Base-by-base conservation (phyloP, 441 rosid species). In the Biscutella laevigata region DNA sequence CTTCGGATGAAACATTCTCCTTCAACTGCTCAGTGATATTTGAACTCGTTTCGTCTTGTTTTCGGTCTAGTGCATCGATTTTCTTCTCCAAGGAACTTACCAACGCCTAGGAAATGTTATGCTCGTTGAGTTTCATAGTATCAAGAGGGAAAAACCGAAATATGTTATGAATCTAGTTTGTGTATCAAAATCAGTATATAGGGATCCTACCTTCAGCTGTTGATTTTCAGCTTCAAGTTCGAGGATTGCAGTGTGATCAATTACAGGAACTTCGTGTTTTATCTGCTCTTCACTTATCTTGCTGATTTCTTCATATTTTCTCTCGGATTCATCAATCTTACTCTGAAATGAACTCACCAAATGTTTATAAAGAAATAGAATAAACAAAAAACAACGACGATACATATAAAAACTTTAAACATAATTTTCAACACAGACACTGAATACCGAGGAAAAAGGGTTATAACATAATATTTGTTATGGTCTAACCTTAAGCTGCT, bases 181-280 rank as follows among this genome's bases (percentile, higher is more conserved):
- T 32, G 49, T 30, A 20, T 53, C 19, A 44, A 35, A 44, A 44
- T 14, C n/a, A 21, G 52, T 37, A 53, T 53, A 20, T 27, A 27
- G 30, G 29, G 53, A 53, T 45, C 65, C 48, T 49, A 84, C 97
- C 90, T 84, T 82, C 57, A 92, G 87, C 57, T 70, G 71, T 71
- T 92, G 84, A 77, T 82, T 92, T 76, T 88, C 95, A 47, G 79
- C 72, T 29, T 79, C 74, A 60, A 86, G 86, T 62, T 81, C 81
- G 50, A 69, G 62, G 66, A 76, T 52, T 60, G 77, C 29, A 16
- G 74, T 84, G 42, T 74, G 70, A 69, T 85, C 82, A 66, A 70
- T 53, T 29, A 76, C 76, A 15, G 80, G 78, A 64, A 72, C 80
- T 71, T 73, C 80, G 49, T 78, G 73, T 55, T 69, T 29, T 14